Percentiles rank a stretch among this genome's conserved stretches.
Evolutionary conservation across 1,284 basidiomycete genomes (phyloP).

Genomic region (Cryptococcus floricola): DNA sequence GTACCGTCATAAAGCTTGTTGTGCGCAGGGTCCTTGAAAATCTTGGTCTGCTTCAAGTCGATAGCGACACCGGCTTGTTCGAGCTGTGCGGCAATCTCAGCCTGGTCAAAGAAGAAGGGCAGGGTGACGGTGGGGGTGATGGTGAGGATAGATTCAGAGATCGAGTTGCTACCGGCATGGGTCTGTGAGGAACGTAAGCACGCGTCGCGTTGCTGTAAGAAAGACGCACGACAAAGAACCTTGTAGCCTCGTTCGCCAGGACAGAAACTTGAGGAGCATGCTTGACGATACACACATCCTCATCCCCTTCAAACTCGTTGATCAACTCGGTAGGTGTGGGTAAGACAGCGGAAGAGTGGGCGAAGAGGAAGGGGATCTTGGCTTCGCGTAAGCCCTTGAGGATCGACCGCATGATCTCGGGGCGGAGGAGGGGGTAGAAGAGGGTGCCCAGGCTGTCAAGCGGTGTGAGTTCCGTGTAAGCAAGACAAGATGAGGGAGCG

Average conservation of each 20-base stretch:
- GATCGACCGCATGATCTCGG: slow-evolving; percentile 19
- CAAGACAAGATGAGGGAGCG: not conserved
- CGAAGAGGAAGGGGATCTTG: slow-evolving; percentile 22
- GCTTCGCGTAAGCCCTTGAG: slow-evolving; percentile 18
- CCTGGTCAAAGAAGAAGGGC: slow-evolving; percentile 30
- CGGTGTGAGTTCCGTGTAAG: no score
- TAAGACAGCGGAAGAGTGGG: slow-evolving; percentile 16
- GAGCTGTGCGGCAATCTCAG: slow-evolving; percentile 9
- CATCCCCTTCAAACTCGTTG: slow-evolving; percentile 11
- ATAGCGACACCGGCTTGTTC: slow-evolving; percentile 7
- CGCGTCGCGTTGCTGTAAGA: no score
- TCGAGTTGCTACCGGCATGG: slow-evolving; percentile 20
- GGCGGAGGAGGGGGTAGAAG: slow-evolving; percentile 18
- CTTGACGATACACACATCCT: slow-evolving; percentile 14
- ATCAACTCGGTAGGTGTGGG: slow-evolving; percentile 8
- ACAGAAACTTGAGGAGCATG: slow-evolving; percentile 27
- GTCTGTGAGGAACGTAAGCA: slow-evolving; percentile 1
- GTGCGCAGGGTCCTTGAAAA: slow-evolving; percentile 12
- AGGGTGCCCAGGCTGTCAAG: slow-evolving; percentile 18
- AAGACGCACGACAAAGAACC: slow-evolving; percentile 18
- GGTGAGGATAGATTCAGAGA: slow-evolving; percentile 12
- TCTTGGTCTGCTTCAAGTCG: slow-evolving; percentile 22
- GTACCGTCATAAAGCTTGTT: slow-evolving; percentile 25
- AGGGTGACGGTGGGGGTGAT: slow-evolving; percentile 15
- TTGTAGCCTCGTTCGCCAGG: slow-evolving; percentile 17